Evolutionary conservation across 768 basidiomycete genomes (phyloP), one percentile per base, ranked within the genome.

Genomic region (Chalciporus sphaerocephalus): DNA sequence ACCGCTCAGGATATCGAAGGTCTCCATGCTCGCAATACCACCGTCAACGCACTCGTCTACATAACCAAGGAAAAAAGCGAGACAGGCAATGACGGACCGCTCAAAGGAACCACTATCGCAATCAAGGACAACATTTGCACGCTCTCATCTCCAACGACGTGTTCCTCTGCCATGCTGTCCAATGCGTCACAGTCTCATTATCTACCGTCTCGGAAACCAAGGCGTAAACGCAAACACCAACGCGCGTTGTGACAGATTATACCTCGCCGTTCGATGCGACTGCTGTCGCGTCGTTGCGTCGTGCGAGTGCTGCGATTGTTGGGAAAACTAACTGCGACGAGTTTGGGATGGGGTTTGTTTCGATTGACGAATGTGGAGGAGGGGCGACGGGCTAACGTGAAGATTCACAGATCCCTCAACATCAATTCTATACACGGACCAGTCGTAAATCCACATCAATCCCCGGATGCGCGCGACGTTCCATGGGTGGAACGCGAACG

Each of bases 261-360:
- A 64, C 55, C 0, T 81, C 94, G 0, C 90, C 91, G 0, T 92
- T 87, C 59, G 87, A 92, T 61, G 90, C 95, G 39, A 95, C 92
- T 1, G 87, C 87, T 6, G 88, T 96, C 0, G 48, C 67, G 4
- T 66, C 83, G 9, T 66, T 98, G 2, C 71, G 73, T 1, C 50
- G 69, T 1, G 57, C 56, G 0, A 92, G 92, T 0, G 92, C 85
- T 0, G 65, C 79, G 15, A 75, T 97, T 10, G 58, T 87, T 2
- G 95, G 92, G 1, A 96, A 96, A 68, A 85, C 93, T 1, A 94
- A 95, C 60, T 91, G 92, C 64, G 95, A 99, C 61, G 94, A 98
- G 66, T 98, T 98, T 66, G 95, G 95, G 1, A 98, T 98, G 95
- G 95, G 95, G 86, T 93, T 47, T 16, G 81, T 66, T 32, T 24